Evolutionary conservation across 805 yeast genomes (phyloP).

Genomic region (Priceomyces fermenticarens): DNA sequence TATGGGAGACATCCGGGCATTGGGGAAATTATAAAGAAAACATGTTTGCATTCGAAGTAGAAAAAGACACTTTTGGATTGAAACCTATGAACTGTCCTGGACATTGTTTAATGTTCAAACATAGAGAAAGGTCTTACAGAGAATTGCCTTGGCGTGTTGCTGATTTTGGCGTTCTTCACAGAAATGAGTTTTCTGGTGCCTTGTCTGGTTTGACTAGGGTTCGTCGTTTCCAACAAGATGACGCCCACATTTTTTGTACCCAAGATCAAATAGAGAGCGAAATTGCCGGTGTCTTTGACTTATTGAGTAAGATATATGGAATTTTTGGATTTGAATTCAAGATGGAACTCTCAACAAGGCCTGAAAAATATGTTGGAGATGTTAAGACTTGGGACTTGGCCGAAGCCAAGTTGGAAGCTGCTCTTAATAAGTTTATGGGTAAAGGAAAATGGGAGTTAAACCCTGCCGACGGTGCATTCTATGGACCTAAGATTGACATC

Average conservation of each 20-base stretch:
- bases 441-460: constrained; percentile 92
- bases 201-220: constrained; percentile 89
- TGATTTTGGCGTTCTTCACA: constrained; percentile 94
- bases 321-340: constrained; percentile 91
- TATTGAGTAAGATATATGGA: constrained; percentile 82
- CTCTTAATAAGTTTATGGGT: constrained; percentile 70
- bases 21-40: constrained; percentile 98
- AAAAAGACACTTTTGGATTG: constrained; percentile 90
- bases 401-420: constrained; percentile 76
- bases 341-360: constrained; percentile 96
- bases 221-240: constrained; percentile 98
- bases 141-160: constrained; percentile 99
- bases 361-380: constrained; percentile 94
- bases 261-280: constrained; percentile 86
- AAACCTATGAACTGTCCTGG: constrained; percentile 95
- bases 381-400: constrained; percentile 92
- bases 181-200: constrained; percentile 96
- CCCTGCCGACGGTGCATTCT: constrained; percentile 97
- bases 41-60: constrained; percentile 96
- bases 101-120: constrained; percentile 88
- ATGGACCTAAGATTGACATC: constrained; percentile 95
- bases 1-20: constrained; percentile 99
- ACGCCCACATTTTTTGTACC: constrained; percentile 96
- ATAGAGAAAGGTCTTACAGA: constrained; percentile 92
- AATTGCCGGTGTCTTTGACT: constrained; percentile 80